Evolutionary conservation across 2,329 filamentous ascomycete species (phyloP).

Genomic region (Ophiostoma himal-ulmi): DNA sequence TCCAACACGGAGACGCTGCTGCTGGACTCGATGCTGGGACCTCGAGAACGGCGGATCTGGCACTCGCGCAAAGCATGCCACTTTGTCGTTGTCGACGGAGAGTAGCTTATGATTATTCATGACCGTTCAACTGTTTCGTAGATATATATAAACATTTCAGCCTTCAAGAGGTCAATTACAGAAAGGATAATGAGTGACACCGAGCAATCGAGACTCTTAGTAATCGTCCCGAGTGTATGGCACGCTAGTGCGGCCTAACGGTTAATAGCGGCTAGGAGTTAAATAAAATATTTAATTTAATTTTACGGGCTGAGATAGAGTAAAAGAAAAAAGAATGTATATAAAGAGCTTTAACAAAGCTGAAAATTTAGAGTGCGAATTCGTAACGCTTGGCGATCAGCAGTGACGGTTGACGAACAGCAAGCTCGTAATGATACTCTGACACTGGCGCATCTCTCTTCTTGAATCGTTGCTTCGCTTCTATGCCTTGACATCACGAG

Average conservation of each 20-base stretch:
- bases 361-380: conserved; percentile 9
- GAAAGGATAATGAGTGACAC: too few relatives aligned
- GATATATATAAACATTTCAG: too few relatives aligned
- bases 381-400: not conserved
- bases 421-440: not conserved
- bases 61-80: conserved; percentile 54
- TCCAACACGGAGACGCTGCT: conserved; percentile 54
- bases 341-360: conserved; percentile 3
- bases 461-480: not conserved
- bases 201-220: too few relatives aligned
- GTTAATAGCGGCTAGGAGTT: not conserved
- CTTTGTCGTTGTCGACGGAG: conserved; percentile 48
- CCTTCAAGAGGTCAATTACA: not conserved
- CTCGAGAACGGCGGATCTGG: conserved; percentile 58
- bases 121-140: too few relatives aligned
- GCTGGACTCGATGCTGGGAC: conserved; percentile 54
- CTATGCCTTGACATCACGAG: not conserved
- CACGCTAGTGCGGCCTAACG: not conserved
- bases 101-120: not conserved
- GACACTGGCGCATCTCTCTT: not conserved
- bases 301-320: not conserved
- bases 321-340: not conserved
- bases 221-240: not conserved
- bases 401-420: not conserved
- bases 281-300: not conserved